Conservation (phyloP, 129 eudicot species). For the Apium graveolens region DNA sequence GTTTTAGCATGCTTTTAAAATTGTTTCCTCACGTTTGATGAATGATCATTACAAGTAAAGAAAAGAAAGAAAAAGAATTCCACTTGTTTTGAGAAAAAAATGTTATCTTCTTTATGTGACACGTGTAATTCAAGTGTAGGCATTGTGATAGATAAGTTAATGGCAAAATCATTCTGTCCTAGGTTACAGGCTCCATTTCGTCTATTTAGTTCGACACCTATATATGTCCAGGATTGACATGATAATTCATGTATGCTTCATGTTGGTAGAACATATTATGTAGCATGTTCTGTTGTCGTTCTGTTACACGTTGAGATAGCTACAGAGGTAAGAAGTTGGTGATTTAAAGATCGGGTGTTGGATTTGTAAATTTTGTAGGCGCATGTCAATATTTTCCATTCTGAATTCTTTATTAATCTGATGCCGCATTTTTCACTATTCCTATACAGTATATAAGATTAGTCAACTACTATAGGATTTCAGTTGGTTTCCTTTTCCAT, state of each 20-base stretch:
- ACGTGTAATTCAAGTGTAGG: not conserved
- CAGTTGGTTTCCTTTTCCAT: not conserved
- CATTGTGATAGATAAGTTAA: not conserved
- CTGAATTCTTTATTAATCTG: not conserved
- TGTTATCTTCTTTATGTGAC: not conserved
- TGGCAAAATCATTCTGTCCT: not conserved
- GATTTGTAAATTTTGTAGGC: too few species aligned
- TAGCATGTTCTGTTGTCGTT: not conserved
- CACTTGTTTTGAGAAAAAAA: not conserved
- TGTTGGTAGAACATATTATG: not conserved
- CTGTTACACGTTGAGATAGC: not conserved
- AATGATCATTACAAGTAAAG: not conserved
- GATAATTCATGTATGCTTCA: not conserved
- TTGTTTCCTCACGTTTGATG: not conserved
- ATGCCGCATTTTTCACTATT: not conserved
- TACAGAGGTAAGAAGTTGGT: not conserved
- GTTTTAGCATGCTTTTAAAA: not conserved
- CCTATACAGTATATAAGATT: not conserved
- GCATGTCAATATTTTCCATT: not conserved
- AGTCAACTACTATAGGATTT: too few species aligned
- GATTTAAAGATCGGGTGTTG: not conserved
- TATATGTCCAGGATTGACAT: not conserved
- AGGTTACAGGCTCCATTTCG: not conserved
- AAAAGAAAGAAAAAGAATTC: not conserved
- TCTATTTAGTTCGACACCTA: not conserved